phyloP scores from a whole-genome alignment of 768 basidiomycete genomes.

The Royoungia palumana region DNA sequence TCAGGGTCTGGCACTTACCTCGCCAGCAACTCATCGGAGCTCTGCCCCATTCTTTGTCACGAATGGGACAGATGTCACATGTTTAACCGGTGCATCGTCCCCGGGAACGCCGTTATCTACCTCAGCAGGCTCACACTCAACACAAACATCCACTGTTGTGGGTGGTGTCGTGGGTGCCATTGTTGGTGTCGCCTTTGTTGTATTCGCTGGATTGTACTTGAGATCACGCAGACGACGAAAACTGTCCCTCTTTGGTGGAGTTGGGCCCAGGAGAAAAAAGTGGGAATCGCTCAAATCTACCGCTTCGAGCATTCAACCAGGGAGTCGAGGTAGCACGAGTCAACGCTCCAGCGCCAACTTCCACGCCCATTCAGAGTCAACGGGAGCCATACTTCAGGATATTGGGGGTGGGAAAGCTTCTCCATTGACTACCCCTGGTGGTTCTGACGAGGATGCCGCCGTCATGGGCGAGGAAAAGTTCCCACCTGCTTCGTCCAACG shows the following conservation, averaged over 20 bases:
- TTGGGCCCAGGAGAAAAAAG: constrained; percentile 15
- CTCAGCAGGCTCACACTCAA: constrained; percentile 21
- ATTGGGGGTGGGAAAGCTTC: constrained; percentile 14
- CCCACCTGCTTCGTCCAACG: constrained; percentile 13
- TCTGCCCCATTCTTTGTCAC: constrained; percentile 36
- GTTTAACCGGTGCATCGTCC: constrained; percentile 22
- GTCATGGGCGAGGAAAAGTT: constrained; percentile 24
- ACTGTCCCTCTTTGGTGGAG: constrained; percentile 25
- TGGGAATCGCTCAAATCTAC: constrained; percentile 31
- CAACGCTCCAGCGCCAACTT: constrained; percentile 7
- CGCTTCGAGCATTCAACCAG: constrained; percentile 13
- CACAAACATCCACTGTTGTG: constrained; percentile 43
- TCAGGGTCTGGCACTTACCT: constrained; percentile 15
- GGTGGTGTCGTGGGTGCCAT: constrained; percentile 51
- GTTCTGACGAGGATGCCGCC: constrained; percentile 21
- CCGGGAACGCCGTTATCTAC: constrained; percentile 15
- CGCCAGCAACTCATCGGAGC: background rate
- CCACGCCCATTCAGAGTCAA: constrained; percentile 23
- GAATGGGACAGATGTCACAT: constrained; percentile 36
- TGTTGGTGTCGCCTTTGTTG: constrained; percentile 34
- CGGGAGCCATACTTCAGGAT: constrained; percentile 13
- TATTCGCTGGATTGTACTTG: constrained; percentile 32
- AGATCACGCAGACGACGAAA: constrained; percentile 22
- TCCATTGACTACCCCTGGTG: constrained; percentile 13
- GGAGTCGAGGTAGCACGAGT: background rate